phyloP scores from a whole-genome alignment of 2,329 filamentous ascomycete genomes.

The Botrytis sinoallii region DNA sequence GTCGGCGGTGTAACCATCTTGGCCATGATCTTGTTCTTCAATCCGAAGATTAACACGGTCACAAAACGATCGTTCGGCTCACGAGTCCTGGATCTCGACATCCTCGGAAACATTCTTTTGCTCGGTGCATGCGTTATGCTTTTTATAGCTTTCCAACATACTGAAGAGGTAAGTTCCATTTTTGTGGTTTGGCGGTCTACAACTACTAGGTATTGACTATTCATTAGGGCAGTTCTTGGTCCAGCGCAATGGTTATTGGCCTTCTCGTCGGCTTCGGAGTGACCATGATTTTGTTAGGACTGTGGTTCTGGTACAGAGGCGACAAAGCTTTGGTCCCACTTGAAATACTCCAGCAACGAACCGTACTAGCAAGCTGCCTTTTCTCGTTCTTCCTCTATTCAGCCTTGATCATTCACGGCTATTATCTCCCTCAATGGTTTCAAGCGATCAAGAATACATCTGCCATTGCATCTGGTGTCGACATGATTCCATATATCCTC shows the following conservation, averaged over 20 bases:
- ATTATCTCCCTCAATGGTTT: constrained; percentile 34
- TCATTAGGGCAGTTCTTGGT: constrained; percentile 31
- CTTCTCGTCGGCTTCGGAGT: constrained; percentile 35
- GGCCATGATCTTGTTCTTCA: constrained; percentile 4
- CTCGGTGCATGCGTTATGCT: constrained; percentile 41
- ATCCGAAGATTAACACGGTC: background rate
- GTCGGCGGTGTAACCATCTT: constrained; percentile 37
- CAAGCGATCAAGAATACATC: constrained; percentile 28
- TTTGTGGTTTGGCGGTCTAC: background rate
- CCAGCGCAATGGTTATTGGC: constrained; percentile 34
- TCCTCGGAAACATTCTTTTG: constrained; percentile 44
- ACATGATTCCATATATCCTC: constrained; percentile 29
- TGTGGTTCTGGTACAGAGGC: constrained; percentile 41
- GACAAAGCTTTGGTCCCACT: constrained; percentile 49
- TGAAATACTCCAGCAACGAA: constrained; percentile 40
- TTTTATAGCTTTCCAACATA: constrained; percentile 47
- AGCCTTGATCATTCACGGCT: constrained; percentile 31
- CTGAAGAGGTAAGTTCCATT: constrained; percentile 34
- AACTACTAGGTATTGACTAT: background rate
- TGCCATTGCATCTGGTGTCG: constrained; percentile 27
- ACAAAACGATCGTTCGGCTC: background rate
- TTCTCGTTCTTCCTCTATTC: constrained; percentile 27
- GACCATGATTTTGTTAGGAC: constrained; percentile 32
- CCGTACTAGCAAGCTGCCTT: constrained; percentile 34
- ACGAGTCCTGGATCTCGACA: constrained; percentile 42